Percentiles rank a stretch among this genome's conserved stretches.
Evolutionary conservation across 1,139 yeast species (phyloP).

Genomic region (Pichia sorboxylosa): DNA sequence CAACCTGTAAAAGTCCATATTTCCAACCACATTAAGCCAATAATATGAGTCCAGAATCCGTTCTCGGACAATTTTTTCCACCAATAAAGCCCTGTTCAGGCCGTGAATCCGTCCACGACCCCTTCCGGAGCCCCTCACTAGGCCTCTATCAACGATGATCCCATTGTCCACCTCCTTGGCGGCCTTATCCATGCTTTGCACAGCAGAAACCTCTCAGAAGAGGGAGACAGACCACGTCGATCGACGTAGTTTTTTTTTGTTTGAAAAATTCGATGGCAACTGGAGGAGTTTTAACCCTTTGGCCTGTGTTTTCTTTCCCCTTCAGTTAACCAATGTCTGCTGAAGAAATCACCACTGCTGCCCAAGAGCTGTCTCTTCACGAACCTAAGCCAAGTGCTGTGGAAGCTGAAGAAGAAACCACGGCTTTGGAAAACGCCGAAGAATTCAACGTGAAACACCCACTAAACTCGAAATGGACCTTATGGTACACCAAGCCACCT

Average conservation of each 20-base stretch:
- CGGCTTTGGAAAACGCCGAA: slow-evolving; percentile 57
- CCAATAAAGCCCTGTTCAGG: slow-evolving; percentile 39
- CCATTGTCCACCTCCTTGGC: slow-evolving; percentile 3
- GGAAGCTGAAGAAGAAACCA: slow-evolving; percentile 20
- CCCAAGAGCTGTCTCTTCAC: slow-evolving; percentile 43
- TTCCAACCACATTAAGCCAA: slow-evolving; percentile 53
- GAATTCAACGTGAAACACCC: slow-evolving; percentile 83
- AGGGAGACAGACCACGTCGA: no score
- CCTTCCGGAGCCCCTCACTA: slow-evolving; percentile 19
- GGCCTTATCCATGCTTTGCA: no score
- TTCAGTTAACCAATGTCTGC: no score
- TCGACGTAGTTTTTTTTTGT: no score
- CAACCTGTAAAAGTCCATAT: slow-evolving; percentile 43
- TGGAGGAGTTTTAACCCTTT: no score
- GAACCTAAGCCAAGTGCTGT: slow-evolving; percentile 10
- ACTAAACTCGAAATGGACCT: slow-evolving; percentile 84
- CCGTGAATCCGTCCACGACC: slow-evolving; percentile 24
- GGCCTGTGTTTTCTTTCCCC: no score
- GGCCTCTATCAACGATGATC: slow-evolving; percentile 25
- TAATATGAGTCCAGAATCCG: slow-evolving; percentile 56
- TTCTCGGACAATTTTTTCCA: slow-evolving; percentile 62
- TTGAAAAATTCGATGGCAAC: no score
- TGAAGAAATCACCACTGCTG: slow-evolving; percentile 45
- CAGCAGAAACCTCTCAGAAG: no score
- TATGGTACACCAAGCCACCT: slow-evolving; percentile 96